Evolutionary conservation across 2,329 filamentous ascomycete genomes (phyloP), one percentile per base, ranked within the genome.

Genomic region (Fusarium tanahbumbuense): DNA sequence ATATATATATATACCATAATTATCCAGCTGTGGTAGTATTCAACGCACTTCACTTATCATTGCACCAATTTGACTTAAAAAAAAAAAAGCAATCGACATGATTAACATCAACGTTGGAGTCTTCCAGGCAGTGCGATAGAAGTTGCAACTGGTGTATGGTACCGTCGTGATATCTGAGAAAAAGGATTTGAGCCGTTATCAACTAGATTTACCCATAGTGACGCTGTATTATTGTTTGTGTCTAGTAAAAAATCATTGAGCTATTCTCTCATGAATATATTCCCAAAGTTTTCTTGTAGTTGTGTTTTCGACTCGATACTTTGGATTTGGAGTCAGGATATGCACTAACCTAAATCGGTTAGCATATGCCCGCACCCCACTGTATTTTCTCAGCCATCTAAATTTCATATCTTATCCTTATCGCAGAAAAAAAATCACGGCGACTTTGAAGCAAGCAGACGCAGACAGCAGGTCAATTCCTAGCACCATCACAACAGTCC

Each of bases 401-500:
- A 46, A 40, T 61, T 74, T 53, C 55, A 55, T 60, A 65, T 60
- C 62, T 65, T 71, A 76, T 75, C 71, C 75, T 71, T 73, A 56
- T 53, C 49, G 49, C 49, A 53, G 49, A 53, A 78, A 78, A 78
- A 76, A 75, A 67, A 74, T 67, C 61, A 69, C 65, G 45, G 64
- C 45, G 48, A 50, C 53, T 13, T 53, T 28, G 18, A 56, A 46
- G 37, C 55, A 34, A 22, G 44, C 15, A 49, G 27, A 28, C 49
- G 25, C 55, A 34, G 18, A 32, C 52, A 20, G 30, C 49, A 64
- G 57, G 48, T 64, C 32, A 67, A 49, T 40, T 58, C 53, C 57
- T 42, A 64, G 46, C 45, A 57, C 47, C 69, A 68, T 55, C 49
- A 53, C 54, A 64, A 64, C 66, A 69, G 50, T 60, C 56, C 64